A percentile compares a stretch with the other conserved stretches of the same genome.
Conservation (phyloP, 2,329 filamentous ascomycete genomes). For the Xylaria digitata region DNA sequence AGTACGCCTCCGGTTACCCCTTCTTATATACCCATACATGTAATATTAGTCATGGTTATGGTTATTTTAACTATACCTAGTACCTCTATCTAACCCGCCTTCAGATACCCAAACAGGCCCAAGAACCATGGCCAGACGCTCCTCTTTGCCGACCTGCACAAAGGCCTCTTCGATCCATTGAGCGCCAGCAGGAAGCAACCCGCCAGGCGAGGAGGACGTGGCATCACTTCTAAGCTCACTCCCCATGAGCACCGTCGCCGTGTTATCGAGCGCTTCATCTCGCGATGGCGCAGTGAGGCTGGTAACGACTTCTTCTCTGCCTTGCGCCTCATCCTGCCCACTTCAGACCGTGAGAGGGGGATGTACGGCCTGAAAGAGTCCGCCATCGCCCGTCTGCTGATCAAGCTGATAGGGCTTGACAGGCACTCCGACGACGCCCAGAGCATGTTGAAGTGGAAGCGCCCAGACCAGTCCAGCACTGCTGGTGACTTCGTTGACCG, state of each 20-base stretch:
- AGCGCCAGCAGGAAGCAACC: constrained; percentile 83
- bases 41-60: no score
- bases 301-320: constrained; percentile 94
- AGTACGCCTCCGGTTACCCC: constrained; percentile 48
- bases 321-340: constrained; percentile 88
- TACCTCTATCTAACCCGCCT: constrained; percentile 27
- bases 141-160: constrained; percentile 82
- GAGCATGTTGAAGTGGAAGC: constrained; percentile 89
- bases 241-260: constrained; percentile 82
- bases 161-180: constrained; percentile 82
- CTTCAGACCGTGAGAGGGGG: constrained; percentile 90
- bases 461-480: constrained; percentile 70
- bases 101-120: constrained; percentile 85
- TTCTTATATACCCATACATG: not conserved
- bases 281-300: constrained; percentile 86
- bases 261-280: constrained; percentile 88
- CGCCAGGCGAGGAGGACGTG: constrained; percentile 67
- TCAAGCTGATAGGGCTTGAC: constrained; percentile 92
- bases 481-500: constrained; percentile 93
- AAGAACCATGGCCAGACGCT: constrained; percentile 82
- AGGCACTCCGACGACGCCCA: constrained; percentile 89
- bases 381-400: constrained; percentile 87
- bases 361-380: constrained; percentile 97
- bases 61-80: no score
- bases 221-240: constrained; percentile 66